Evolutionary conservation across 805 yeast genomes (phyloP), one percentile per base, ranked within the genome.

Genomic region (Jamesozyma gamospora): DNA sequence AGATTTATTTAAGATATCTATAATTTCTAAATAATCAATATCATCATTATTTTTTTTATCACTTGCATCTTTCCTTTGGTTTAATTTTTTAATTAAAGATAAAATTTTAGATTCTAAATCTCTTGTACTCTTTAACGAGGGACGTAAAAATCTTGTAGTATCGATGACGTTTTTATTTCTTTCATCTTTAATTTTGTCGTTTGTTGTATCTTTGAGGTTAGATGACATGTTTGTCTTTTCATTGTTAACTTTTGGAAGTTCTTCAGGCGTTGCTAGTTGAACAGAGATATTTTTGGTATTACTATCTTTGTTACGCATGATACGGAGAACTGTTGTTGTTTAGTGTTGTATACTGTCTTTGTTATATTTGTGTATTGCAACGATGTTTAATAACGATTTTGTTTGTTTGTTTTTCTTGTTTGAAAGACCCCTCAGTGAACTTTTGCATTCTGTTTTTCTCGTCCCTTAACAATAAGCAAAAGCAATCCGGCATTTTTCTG

Each of bases 201-300:
- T 17, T 9, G 18, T 15, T 11, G 10, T 29, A 10, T 17, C 28
- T 12, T 30, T 28, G 12, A 11, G 14, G 12, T 28, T 28, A n/a
- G 35, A n/a, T 9, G 18, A 28, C 3, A 21, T 8, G 6, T 13
- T 3, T 27, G 25, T 12, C 24, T 26, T 34, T 21, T 21, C 35
- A 12, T 24, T 18, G 3, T 32, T 16, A 8, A 13, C 12, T 6
- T 14, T 36, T 14, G 16, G 34, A n/a, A 51, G 53, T 36, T 51
- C 56, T 26, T 51, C 53, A 15, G 56, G 56, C 4, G 56, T 51
- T 18, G 47, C 53, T 35, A 51, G 38, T 29, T 51, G 53, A 16
- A 39, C 39, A 14, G 44, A 40, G n/a, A 35, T 35, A 21, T 21
- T 21, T 7, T 41, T 36, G 19, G 30, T 37, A 18, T 37, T 39